Evolutionary conservation across 2,329 filamentous ascomycete genomes (phyloP).

Genomic region (Xylariaceae sp.): DNA sequence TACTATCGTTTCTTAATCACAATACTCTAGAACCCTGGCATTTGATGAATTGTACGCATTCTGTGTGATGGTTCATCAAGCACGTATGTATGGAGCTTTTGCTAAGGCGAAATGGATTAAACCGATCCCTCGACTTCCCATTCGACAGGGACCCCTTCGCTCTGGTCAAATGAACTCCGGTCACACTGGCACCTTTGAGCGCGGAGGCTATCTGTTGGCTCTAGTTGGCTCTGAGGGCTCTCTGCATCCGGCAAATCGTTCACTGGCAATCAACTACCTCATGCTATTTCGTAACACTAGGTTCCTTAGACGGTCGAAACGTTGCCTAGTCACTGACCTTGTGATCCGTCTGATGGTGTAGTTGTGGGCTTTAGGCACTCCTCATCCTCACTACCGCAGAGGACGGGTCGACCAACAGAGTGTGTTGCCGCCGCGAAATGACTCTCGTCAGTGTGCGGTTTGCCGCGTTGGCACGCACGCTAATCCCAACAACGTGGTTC

Average conservation of each 20-base stretch:
- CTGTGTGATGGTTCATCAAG: not conserved
- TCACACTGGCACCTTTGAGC: constrained; percentile 4
- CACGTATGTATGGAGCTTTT: not conserved
- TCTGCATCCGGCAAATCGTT: constrained; percentile 11
- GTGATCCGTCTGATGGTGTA: too few relatives aligned
- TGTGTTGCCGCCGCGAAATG: too few relatives aligned
- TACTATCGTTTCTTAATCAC: not conserved
- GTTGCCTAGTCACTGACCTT: too few relatives aligned
- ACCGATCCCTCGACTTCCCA: constrained; percentile 1
- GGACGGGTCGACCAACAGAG: too few relatives aligned
- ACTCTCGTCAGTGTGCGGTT: not conserved
- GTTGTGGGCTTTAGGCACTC: too few relatives aligned
- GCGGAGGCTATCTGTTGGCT: not conserved
- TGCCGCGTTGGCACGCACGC: too few relatives aligned
- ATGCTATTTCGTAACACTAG: not conserved
- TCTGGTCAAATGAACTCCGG: constrained; percentile 1
- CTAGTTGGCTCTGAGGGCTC: constrained; percentile 1
- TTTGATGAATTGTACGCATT: not conserved
- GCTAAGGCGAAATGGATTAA: not conserved
- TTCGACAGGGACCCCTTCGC: not conserved
- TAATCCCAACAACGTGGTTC: too few relatives aligned
- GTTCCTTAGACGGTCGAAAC: not conserved
- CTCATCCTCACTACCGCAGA: too few relatives aligned
- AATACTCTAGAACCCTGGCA: not conserved
- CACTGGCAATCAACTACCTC: not conserved